A percentile compares a stretch with the other conserved stretches of the same genome.
These are phyloP conservation scores for Aspergillus tanneri DNA, from an alignment of 2,329 filamentous ascomycete species.

Conservation along the genomic window DNA sequence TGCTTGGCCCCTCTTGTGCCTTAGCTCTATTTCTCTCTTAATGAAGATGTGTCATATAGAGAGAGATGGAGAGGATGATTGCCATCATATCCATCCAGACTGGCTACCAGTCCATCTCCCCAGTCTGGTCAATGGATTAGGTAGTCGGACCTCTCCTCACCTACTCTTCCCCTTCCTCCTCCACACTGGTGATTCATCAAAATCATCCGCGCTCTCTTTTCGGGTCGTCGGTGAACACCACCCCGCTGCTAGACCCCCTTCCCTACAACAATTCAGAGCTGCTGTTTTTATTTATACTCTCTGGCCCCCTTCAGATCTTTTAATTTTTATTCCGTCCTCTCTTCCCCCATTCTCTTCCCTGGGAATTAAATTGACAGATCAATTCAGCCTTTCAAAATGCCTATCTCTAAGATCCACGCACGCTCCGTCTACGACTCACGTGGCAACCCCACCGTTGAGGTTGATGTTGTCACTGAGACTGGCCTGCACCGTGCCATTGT, in stretches of 20 bases:
- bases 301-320: constrained; percentile 6
- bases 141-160: background rate
- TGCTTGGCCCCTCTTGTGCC: no score
- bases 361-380: constrained; percentile 28
- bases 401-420: constrained; percentile 85
- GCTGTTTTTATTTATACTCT: constrained; percentile 13
- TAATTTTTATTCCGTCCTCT: constrained; percentile 15
- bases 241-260: constrained; percentile 36
- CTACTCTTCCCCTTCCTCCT: constrained; percentile 2
- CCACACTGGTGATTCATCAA: constrained; percentile 10
- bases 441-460: constrained; percentile 96
- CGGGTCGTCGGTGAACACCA: constrained; percentile 41
- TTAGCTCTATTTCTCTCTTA: no score
- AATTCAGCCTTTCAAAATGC: constrained; percentile 62
- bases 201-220: constrained; percentile 32
- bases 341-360: constrained; percentile 18
- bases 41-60: no score
- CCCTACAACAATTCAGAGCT: constrained; percentile 21
- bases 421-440: constrained; percentile 98
- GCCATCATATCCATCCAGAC: background rate
- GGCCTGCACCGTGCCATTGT: constrained; percentile 97
- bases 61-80: background rate
- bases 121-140: constrained; percentile 7
- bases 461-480: constrained; percentile 93
- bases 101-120: background rate